Conservation (phyloP, 768 basidiomycete genomes). For the Termitomyces sp. region DNA sequence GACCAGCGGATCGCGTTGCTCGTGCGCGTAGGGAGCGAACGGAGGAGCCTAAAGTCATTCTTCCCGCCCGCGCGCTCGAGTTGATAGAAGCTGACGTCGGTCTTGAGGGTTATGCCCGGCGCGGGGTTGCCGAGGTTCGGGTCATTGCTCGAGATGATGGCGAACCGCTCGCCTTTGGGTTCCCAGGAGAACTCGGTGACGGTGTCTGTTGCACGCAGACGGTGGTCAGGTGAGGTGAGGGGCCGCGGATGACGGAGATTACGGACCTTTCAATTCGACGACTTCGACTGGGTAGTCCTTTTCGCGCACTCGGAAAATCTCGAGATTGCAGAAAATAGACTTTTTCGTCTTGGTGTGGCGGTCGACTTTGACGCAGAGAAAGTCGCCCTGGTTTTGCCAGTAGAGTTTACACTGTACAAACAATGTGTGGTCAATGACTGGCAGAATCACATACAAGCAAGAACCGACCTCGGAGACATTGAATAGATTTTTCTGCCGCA, state of each 20-base stretch:
- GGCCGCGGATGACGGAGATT: neutral
- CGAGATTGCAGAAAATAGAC: conserved; percentile 95
- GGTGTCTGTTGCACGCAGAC: conserved; percentile 50
- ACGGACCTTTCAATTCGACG: conserved; percentile 87
- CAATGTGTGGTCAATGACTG: conserved; percentile 1
- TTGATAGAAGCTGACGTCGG: conserved; percentile 94
- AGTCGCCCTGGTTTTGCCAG: conserved; percentile 99
- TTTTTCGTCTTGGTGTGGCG: conserved; percentile 99
- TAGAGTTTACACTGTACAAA: conserved; percentile 82
- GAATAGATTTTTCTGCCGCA: conserved; percentile 96
- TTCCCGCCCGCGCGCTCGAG: conserved; percentile 81
- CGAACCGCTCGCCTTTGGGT: conserved; percentile 95
- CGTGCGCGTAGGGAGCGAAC: conserved; percentile 74
- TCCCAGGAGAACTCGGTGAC: conserved; percentile 99
- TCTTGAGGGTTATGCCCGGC: conserved; percentile 92
- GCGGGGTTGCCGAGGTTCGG: conserved; percentile 89
- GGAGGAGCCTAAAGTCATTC: conserved; percentile 90
- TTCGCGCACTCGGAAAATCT: conserved; percentile 95
- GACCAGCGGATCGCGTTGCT: conserved; percentile 97
- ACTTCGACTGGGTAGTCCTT: conserved; percentile 98
- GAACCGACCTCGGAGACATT: conserved; percentile 88
- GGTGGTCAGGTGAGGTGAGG: conserved; percentile 4
- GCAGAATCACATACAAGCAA: neutral
- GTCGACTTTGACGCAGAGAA: conserved; percentile 98
- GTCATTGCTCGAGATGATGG: conserved; percentile 90